phyloP scores from a whole-genome alignment of 805 yeast species.

The Hanseniaspora thailandica region DNA sequence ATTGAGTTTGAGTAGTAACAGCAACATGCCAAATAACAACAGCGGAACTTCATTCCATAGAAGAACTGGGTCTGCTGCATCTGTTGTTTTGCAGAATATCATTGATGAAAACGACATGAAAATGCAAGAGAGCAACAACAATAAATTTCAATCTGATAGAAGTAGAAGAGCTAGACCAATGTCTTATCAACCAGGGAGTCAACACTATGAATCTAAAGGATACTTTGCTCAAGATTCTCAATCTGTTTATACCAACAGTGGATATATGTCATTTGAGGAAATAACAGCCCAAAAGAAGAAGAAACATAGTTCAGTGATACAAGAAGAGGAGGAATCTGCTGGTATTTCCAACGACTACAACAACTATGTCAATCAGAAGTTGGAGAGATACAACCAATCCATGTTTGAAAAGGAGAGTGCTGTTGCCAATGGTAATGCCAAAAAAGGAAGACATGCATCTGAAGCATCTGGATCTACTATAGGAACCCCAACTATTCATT shows the following conservation, averaged over 20 bases:
- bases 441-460: slow-evolving; percentile 4
- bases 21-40: neutral
- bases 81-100: slow-evolving; percentile 60
- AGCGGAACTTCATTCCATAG: slow-evolving; percentile 21
- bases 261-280: neutral
- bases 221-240: neutral
- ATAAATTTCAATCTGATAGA: slow-evolving; percentile 28
- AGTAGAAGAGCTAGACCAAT: slow-evolving; percentile 68
- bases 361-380: neutral
- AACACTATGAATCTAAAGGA: neutral
- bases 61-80: slow-evolving; percentile 43
- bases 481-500: slow-evolving; percentile 15
- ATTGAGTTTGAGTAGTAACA: neutral
- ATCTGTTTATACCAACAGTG: neutral
- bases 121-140: slow-evolving; percentile 16
- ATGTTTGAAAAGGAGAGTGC: slow-evolving; percentile 7
- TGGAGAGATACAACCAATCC: neutral
- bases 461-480: slow-evolving; percentile 13
- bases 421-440: neutral
- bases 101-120: slow-evolving; percentile 42
- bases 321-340: slow-evolving; percentile 12
- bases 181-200: slow-evolving; percentile 53
- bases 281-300: neutral
- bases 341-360: neutral
- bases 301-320: slow-evolving; percentile 11